Evolutionary conservation across 2,329 filamentous ascomycete genomes (phyloP).

Genomic region (Phialophora chinensis): DNA sequence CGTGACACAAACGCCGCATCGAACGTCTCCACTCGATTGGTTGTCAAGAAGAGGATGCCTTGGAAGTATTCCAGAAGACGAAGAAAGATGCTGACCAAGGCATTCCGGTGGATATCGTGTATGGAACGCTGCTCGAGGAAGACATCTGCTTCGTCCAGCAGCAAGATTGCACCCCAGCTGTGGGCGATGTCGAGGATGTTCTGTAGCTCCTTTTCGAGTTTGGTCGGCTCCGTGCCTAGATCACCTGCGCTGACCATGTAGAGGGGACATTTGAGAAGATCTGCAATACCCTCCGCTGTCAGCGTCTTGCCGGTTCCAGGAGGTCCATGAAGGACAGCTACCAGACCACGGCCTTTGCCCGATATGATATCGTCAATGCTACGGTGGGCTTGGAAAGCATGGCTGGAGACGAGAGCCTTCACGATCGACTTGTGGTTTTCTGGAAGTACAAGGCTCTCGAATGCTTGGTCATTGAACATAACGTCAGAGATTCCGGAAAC

Average conservation of each 20-base stretch:
- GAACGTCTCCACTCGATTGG: conserved; percentile 84
- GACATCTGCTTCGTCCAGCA: conserved; percentile 85
- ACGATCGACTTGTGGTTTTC: conserved; percentile 70
- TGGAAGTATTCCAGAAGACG: conserved; percentile 89
- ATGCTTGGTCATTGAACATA: conserved; percentile 81
- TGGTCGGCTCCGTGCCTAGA: conserved; percentile 76
- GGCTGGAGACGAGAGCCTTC: conserved; percentile 79
- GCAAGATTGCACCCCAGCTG: conserved; percentile 81
- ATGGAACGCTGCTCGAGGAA: conserved; percentile 83
- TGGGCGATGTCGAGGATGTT: conserved; percentile 86
- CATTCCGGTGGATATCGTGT: conserved; percentile 83
- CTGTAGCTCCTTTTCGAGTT: conserved; percentile 76
- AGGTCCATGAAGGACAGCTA: conserved; percentile 80
- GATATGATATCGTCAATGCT: conserved; percentile 83
- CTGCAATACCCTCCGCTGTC: conserved; percentile 84
- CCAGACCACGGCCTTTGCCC: conserved; percentile 85
- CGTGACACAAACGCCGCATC: conserved; percentile 89
- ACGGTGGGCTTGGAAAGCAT: conserved; percentile 79
- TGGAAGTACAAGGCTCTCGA: conserved; percentile 77
- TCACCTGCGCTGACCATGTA: conserved; percentile 85
- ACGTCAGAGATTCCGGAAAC: conserved; percentile 81
- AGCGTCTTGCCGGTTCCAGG: conserved; percentile 89
- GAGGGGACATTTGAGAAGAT: conserved; percentile 78
- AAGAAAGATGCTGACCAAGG: conserved; percentile 84
- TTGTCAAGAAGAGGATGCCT: conserved; percentile 87